Evolutionary conservation across 495 filamentous ascomycete species (phyloP).

Genomic region (Penicillium pancosmium): DNA sequence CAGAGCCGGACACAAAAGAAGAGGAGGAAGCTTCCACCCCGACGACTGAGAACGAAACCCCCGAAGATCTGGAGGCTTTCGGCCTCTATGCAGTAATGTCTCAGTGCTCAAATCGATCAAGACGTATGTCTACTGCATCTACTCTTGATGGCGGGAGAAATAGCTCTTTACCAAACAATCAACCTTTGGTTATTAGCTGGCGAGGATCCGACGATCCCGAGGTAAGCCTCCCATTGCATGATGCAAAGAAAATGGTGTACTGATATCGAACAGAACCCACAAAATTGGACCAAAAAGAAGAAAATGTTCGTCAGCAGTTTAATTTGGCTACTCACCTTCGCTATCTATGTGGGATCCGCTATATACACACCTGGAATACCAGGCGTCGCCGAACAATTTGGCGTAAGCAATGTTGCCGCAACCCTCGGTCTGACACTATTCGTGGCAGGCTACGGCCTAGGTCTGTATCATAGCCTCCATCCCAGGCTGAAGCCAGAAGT

Average conservation of each 20-base stretch:
- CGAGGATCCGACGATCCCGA: constrained; percentile 34
- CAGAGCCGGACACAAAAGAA: constrained; percentile 30
- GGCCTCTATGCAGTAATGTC: constrained; percentile 27
- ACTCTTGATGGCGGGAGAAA: constrained; percentile 1
- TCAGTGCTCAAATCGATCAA: constrained; percentile 17
- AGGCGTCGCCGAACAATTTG: constrained; percentile 41
- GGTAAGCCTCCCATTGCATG: constrained; percentile 12
- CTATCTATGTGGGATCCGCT: constrained; percentile 37
- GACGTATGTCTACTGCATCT: constrained; percentile 15
- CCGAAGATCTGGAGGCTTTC: constrained; percentile 16
- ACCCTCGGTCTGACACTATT: constrained; percentile 55
- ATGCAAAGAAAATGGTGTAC: background rate
- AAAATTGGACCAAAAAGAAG: constrained; percentile 47
- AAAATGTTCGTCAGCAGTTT: constrained; percentile 22
- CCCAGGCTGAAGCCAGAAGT: background rate
- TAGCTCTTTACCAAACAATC: background rate
- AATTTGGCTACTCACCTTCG: constrained; percentile 34
- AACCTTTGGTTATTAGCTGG: constrained; percentile 23
- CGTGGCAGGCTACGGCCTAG: constrained; percentile 47
- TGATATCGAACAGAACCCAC: constrained; percentile 41
- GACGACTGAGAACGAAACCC: constrained; percentile 23
- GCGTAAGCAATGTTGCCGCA: constrained; percentile 47
- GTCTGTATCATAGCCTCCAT: constrained; percentile 4
- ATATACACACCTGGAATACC: constrained; percentile 33
- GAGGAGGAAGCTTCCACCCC: constrained; percentile 22